These are phyloP conservation scores for Emergomyces orientalis DNA, from an alignment of 2,329 filamentous ascomycete genomes.

Conservation along the genomic window DNA sequence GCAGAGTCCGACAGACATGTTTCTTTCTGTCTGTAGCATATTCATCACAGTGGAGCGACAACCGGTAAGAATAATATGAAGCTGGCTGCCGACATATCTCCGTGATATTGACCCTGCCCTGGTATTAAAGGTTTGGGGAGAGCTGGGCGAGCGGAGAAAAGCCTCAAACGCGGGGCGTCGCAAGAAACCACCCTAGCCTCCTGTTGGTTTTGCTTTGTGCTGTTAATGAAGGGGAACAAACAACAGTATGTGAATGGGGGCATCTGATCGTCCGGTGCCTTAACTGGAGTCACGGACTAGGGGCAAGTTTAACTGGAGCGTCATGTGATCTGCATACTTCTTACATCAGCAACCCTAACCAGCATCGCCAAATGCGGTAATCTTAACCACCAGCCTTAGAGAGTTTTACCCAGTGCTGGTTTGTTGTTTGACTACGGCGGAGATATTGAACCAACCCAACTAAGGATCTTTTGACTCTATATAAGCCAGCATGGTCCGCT, in stretches of 20 bases:
- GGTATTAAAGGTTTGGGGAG: background rate
- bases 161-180: background rate
- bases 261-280: background rate
- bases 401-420: background rate
- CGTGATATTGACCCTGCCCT: background rate
- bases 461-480: background rate
- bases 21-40: background rate
- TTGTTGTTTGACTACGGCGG: background rate
- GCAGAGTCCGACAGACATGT: background rate
- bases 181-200: background rate
- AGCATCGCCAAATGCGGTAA: background rate
- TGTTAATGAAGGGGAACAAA: background rate
- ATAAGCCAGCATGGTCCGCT: conserved; percentile 1
- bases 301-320: background rate
- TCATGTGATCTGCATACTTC: background rate
- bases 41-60: too few relatives aligned
- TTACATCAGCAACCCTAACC: conserved; percentile 3
- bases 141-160: background rate
- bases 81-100: background rate
- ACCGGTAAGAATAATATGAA: background rate
- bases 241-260: too few relatives aligned
- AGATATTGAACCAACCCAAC: background rate
- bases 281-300: background rate
- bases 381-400: background rate
- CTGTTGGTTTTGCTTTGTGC: background rate